phyloP scores from a whole-genome alignment of 768 basidiomycete species.

The Lactifluus pinguis region DNA sequence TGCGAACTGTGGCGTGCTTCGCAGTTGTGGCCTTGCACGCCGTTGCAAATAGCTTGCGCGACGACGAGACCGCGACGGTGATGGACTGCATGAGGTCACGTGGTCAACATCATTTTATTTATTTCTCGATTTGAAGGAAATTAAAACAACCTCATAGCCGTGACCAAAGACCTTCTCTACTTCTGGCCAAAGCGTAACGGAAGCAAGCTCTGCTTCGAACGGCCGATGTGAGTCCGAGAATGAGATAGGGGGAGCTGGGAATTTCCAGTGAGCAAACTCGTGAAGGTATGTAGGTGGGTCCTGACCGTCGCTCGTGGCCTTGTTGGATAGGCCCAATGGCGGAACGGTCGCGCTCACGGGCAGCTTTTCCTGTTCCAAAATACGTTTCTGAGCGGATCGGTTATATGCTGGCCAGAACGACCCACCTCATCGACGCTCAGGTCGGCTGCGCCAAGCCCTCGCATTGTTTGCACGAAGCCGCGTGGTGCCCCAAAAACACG shows the following conservation, averaged over 20 bases:
- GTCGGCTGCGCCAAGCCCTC: conserved; percentile 39
- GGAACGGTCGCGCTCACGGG: conserved; percentile 84
- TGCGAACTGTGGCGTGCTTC: conserved; percentile 83
- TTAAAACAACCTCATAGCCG: conserved; percentile 73
- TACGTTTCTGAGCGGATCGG: background rate
- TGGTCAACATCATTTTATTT: background rate
- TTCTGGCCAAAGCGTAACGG: conserved; percentile 92
- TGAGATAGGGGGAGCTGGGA: conserved; percentile 20
- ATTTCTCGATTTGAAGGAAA: background rate
- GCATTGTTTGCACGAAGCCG: conserved; percentile 61
- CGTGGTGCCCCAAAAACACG: conserved; percentile 89
- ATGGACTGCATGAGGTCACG: conserved; percentile 48
- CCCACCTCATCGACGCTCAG: conserved; percentile 45
- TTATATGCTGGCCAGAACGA: conserved; percentile 1
- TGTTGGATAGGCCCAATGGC: conserved; percentile 90
- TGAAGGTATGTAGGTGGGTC: background rate
- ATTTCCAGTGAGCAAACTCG: background rate
- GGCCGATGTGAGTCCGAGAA: conserved; percentile 36
- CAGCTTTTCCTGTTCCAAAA: conserved; percentile 37
- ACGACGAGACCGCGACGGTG: conserved; percentile 65
- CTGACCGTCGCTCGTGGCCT: conserved; percentile 68
- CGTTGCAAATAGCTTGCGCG: conserved; percentile 66
- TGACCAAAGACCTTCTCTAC: conserved; percentile 95
- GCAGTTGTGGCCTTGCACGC: conserved; percentile 82
- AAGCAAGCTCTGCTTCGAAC: conserved; percentile 85